Evolutionary conservation across 1,284 basidiomycete species (phyloP).

Genomic region (Rhizopogon parksii): DNA sequence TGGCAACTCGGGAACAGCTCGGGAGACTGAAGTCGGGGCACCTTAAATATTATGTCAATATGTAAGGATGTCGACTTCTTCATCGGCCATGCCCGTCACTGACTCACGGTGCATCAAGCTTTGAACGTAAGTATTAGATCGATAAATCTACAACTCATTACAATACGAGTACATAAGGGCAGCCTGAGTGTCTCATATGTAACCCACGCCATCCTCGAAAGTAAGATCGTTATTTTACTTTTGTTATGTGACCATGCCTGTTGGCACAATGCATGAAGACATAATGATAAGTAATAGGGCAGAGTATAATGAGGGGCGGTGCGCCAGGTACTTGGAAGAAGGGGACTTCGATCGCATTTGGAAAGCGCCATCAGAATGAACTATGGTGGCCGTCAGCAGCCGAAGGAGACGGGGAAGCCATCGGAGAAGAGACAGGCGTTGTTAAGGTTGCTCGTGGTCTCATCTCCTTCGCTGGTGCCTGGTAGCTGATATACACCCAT

Average conservation of each 20-base stretch:
- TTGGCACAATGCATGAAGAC: neutral
- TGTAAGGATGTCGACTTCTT: neutral
- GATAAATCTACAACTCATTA: neutral
- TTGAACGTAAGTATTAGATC: neutral
- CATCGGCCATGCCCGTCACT: too few relatives aligned
- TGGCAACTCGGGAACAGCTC: too few relatives aligned
- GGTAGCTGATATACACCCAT: neutral
- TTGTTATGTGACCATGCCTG: neutral
- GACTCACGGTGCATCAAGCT: neutral
- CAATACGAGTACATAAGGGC: neutral
- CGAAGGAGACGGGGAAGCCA: neutral
- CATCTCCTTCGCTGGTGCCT: neutral
- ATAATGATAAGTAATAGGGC: neutral
- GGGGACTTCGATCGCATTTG: neutral
- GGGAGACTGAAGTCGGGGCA: too few relatives aligned
- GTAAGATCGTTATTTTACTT: neutral
- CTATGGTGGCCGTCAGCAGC: neutral
- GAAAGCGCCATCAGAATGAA: neutral
- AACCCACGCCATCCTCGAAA: neutral
- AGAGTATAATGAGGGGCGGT: neutral
- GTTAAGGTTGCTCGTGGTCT: neutral
- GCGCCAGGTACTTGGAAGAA: neutral
- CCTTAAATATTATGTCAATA: neutral
- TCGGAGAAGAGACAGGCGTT: neutral
- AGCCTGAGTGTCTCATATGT: neutral